Conservation (phyloP, 2,329 filamentous ascomycete species). For the Paraphoma sp. region DNA sequence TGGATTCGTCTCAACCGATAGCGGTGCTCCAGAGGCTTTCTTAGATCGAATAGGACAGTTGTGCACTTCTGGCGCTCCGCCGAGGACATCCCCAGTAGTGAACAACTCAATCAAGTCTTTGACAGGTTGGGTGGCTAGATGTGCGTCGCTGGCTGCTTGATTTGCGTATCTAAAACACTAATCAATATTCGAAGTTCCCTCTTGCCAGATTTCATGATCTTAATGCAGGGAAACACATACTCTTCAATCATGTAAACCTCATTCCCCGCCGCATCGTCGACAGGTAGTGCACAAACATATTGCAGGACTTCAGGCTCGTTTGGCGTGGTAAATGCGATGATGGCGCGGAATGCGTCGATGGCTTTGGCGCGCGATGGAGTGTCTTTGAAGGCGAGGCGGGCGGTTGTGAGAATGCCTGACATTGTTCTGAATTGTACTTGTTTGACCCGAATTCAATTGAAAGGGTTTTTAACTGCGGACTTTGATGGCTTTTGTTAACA, state of each 20-base stretch:
- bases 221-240: slow-evolving; percentile 3
- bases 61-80: slow-evolving; percentile 27
- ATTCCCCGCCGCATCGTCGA: slow-evolving; percentile 17
- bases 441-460: slow-evolving; percentile 17
- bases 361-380: slow-evolving; percentile 15
- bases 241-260: slow-evolving; percentile 39
- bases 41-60: slow-evolving; percentile 10
- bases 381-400: slow-evolving; percentile 25
- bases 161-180: slow-evolving; percentile 21
- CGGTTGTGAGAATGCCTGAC: slow-evolving; percentile 28
- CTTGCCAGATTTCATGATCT: background rate
- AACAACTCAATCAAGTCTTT: slow-evolving; percentile 32
- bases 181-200: background rate
- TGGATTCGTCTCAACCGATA: slow-evolving; percentile 8
- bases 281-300: slow-evolving; percentile 29
- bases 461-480: background rate
- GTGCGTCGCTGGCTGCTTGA: slow-evolving; percentile 25
- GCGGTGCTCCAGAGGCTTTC: slow-evolving; percentile 3
- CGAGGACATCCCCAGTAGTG: slow-evolving; percentile 25
- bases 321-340: slow-evolving; percentile 26
- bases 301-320: slow-evolving; percentile 31
- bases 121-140: slow-evolving; percentile 26
- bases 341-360: slow-evolving; percentile 28
- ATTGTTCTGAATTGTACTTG: too few species aligned
- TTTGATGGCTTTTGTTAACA: background rate